A percentile compares a stretch with the other conserved stretches of the same genome.
These are phyloP conservation scores for Debaryomyces robertsiae DNA, from an alignment of 1,139 yeast genomes.

Conservation along the genomic window DNA sequence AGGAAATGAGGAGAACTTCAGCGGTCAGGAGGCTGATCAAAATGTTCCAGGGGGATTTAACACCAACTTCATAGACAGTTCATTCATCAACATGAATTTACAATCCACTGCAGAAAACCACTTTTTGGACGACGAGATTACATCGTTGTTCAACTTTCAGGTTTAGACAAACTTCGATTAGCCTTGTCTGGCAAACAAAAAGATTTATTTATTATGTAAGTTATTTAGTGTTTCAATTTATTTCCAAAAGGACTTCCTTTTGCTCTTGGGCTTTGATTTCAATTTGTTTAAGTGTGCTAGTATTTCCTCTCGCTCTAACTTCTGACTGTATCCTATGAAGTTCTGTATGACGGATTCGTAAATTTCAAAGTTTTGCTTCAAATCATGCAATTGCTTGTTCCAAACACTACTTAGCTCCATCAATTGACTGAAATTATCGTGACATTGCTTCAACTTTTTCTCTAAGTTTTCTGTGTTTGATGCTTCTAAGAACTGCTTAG, in stretches of 20 bases:
- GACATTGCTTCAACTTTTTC: conserved; percentile 32
- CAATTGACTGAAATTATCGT: conserved; percentile 30
- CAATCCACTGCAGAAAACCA: conserved; percentile 41
- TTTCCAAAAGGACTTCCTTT: conserved; percentile 14
- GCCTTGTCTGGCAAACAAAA: too few relatives aligned
- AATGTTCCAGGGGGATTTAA: conserved; percentile 35
- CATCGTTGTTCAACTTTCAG: conserved; percentile 33
- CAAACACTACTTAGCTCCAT: conserved; percentile 48
- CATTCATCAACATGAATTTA: conserved; percentile 49
- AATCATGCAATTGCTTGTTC: conserved; percentile 46
- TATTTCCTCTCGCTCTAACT: conserved; percentile 52
- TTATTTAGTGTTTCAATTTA: background rate
- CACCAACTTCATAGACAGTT: conserved; percentile 48
- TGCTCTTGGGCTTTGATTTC: conserved; percentile 23
- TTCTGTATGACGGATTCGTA: conserved; percentile 74
- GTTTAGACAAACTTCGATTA: conserved; percentile 13
- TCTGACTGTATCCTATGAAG: conserved; percentile 70
- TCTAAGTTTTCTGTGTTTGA: conserved; percentile 22
- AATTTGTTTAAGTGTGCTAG: conserved; percentile 38
- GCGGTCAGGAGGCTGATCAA: conserved; percentile 1
- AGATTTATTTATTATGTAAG: background rate
- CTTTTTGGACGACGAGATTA: conserved; percentile 37
- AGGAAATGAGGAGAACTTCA: conserved; percentile 12
- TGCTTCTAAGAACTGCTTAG: conserved; percentile 28
- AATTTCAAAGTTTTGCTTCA: conserved; percentile 57